Evolutionary conservation across 225 moss, liverwort and hornwort genomes (phyloP).

Genomic region (Thuidium tamariscinum): DNA sequence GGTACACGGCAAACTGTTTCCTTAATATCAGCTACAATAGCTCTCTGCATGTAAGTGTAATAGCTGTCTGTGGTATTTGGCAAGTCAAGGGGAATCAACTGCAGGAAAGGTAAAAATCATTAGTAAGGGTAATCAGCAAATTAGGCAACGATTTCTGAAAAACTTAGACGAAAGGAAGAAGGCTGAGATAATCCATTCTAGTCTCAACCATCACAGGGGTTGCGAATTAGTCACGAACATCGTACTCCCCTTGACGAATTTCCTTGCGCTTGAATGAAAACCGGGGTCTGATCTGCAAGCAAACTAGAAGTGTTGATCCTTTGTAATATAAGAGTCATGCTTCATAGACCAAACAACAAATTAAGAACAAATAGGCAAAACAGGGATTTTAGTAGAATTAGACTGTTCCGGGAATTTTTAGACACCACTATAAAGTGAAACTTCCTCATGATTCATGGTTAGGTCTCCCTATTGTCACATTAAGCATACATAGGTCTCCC

Average conservation of each 20-base stretch:
- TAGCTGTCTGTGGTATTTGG: conserved; percentile 80
- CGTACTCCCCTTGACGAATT: conserved; percentile 77
- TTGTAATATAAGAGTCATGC: background rate
- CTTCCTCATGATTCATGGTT: background rate
- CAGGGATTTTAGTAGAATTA: background rate
- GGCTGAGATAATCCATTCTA: background rate
- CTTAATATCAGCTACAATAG: conserved; percentile 84
- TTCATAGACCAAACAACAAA: background rate
- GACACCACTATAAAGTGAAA: background rate
- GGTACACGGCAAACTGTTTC: conserved; percentile 89
- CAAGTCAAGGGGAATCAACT: conserved; percentile 53
- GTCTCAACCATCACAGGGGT: background rate
- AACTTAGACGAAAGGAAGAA: background rate
- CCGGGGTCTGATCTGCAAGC: conserved; percentile 67
- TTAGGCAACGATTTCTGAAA: background rate
- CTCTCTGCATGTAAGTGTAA: conserved; percentile 59
- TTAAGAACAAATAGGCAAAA: background rate
- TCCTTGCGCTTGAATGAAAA: conserved; percentile 85
- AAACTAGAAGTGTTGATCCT: background rate
- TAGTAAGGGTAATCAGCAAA: background rate
- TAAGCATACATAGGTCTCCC: background rate
- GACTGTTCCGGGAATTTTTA: background rate
- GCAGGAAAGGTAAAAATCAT: background rate
- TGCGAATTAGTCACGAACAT: conserved; percentile 22
- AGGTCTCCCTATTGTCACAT: background rate